Base-by-base conservation (phyloP, 768 basidiomycete species). In the Mrakia gelida region DNA sequence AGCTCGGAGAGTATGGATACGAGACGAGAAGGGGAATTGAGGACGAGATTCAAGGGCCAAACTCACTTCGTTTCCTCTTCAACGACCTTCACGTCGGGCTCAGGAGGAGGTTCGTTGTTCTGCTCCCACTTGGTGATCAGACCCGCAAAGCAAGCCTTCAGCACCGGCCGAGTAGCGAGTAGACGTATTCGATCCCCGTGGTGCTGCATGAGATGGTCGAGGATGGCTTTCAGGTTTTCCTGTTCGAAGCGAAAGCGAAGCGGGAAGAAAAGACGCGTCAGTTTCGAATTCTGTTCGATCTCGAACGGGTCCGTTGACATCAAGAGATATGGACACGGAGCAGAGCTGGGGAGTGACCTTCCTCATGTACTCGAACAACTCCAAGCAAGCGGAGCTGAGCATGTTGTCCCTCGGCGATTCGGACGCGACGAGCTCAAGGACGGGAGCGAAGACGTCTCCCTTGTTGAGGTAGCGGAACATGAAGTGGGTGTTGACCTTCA, bases 371-470 rank as follows among this genome's bases (percentile, higher is more conserved):
- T 99, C 97, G 81, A 98, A 95, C 80, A 92, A 92, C 84, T 98
- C 97, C 84, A 97, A 91, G 86, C 94, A 98, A 56, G 95, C 93
- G 81, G 94, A 95, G 81, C 91, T 92, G 75, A 99, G 86, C 79
- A 99, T 88, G 85, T 95, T 99, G 84, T 99, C 97, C 77, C 93
- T 88, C 74, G 88, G 86, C 49, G 92, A 91, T 84, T 97, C 95
- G 2, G 56, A 75, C 11, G 56, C 63, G 59, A 73, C 71, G 79
- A 97, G 86, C 79, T 93, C 91, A 76, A 98, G 86, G 75, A 98
- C 89, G 2, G 94, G 92, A 80, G 89, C 88, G 80, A 98, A 86
- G 38, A 95, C 86, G 82, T 95, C 93, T 80, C 92, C 87, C 86
- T 96, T 95, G 83, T 91, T 89, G 76, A 98, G 86, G 82, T 93